Conservation (phyloP, 2,329 filamentous ascomycete species). For the Aureobasidium uvarum region DNA sequence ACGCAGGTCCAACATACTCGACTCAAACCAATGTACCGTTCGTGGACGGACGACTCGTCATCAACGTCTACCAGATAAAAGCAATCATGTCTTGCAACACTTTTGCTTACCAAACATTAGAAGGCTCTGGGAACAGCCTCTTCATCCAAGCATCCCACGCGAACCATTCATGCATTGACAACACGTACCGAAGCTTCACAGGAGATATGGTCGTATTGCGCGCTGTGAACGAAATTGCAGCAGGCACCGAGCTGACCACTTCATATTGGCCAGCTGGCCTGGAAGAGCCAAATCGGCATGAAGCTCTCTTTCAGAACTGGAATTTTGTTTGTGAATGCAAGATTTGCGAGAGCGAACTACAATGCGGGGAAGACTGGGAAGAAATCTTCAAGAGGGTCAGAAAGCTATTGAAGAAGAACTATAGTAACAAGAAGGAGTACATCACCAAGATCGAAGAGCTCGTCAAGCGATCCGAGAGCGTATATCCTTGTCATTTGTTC, state of each 20-base stretch:
- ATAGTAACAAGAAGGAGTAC: not conserved
- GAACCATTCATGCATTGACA: constrained; percentile 47
- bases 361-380: not conserved
- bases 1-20: not conserved
- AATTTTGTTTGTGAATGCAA: not conserved
- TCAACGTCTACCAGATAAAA: not conserved
- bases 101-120: constrained; percentile 34
- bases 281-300: not conserved
- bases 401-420: not conserved
- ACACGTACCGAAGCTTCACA: constrained; percentile 40
- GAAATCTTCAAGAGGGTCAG: not conserved
- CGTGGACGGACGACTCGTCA: not conserved
- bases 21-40: not conserved
- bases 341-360: not conserved
- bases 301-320: not conserved
- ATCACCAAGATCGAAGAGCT: not conserved
- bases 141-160: constrained; percentile 46
- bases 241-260: constrained; percentile 29
- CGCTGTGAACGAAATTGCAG: constrained; percentile 42
- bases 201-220: constrained; percentile 46
- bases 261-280: not conserved
- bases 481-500: not conserved
- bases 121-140: constrained; percentile 32
- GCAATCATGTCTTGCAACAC: not conserved
- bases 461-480: not conserved